A percentile compares a stretch with the other conserved stretches of the same genome.
Evolutionary conservation across 2,329 filamentous ascomycete species (phyloP).

Genomic region (Clarireedia homoeocarpa): DNA sequence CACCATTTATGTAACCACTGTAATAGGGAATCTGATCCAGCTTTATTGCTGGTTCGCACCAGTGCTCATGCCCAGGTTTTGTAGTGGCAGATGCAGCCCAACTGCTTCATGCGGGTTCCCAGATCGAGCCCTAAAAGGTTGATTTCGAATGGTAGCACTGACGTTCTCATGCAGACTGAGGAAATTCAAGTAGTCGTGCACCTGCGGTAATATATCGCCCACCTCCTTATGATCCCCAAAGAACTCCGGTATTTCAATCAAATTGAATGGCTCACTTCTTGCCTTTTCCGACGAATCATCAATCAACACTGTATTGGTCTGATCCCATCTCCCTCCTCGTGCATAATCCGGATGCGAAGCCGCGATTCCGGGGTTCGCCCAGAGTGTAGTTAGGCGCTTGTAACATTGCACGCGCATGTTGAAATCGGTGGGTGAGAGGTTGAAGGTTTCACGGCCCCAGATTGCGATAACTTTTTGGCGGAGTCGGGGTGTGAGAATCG

Average conservation of each 20-base stretch:
- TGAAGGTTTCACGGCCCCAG: slow-evolving; percentile 74
- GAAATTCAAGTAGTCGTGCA: slow-evolving; percentile 54
- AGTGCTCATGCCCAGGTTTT: not conserved
- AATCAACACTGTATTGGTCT: slow-evolving; percentile 81
- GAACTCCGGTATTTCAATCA: slow-evolving; percentile 77
- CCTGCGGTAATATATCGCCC: slow-evolving; percentile 42
- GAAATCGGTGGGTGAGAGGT: slow-evolving; percentile 58
- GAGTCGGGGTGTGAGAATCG: slow-evolving; percentile 52
- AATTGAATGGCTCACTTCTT: slow-evolving; percentile 72
- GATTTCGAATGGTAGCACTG: slow-evolving; percentile 48
- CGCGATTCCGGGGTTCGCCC: slow-evolving; percentile 45
- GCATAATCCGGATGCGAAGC: slow-evolving; percentile 37
- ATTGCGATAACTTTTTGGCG: slow-evolving; percentile 52
- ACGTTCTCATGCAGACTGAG: slow-evolving; percentile 50
- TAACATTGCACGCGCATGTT: slow-evolving; percentile 72
- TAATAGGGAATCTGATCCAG: no score
- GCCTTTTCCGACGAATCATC: slow-evolving; percentile 83
- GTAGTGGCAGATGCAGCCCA: slow-evolving; percentile 1
- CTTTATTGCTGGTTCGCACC: not conserved
- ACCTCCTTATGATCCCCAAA: slow-evolving; percentile 36
- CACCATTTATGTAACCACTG: not conserved
- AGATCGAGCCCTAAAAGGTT: slow-evolving; percentile 38
- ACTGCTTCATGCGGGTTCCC: slow-evolving; percentile 2
- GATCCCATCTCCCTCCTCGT: slow-evolving; percentile 53
- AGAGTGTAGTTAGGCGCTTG: slow-evolving; percentile 71